phyloP scores from a whole-genome alignment of 768 basidiomycete species.

The Leccinum truebloodii region DNA sequence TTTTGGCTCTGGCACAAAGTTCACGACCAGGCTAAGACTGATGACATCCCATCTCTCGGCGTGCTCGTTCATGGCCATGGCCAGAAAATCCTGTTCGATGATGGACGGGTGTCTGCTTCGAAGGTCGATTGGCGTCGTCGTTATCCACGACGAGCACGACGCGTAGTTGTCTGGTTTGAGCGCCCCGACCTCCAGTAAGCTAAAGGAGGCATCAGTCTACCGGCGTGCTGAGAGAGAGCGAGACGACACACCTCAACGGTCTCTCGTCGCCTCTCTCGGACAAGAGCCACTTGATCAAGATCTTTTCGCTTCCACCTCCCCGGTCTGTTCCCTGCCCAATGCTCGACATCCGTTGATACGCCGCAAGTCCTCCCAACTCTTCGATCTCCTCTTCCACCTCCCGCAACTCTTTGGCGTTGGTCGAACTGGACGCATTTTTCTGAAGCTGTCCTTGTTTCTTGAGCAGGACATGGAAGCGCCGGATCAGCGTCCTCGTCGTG shows the following conservation, averaged over 20 bases:
- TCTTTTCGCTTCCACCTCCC: constrained; percentile 86
- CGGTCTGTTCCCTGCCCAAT: constrained; percentile 79
- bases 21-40: constrained; percentile 86
- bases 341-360: constrained; percentile 82
- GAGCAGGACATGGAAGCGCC: constrained; percentile 76
- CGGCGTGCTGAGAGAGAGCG: constrained; percentile 12
- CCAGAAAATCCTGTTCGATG: constrained; percentile 82
- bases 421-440: constrained; percentile 20
- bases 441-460: constrained; percentile 65
- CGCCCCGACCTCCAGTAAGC: constrained; percentile 88
- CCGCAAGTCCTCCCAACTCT: constrained; percentile 72
- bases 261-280: constrained; percentile 25
- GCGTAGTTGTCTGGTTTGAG: constrained; percentile 81
- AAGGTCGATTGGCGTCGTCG: constrained; percentile 76
- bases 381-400: constrained; percentile 65
- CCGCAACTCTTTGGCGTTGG: constrained; percentile 37
- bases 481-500: constrained; percentile 72
- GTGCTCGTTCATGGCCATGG: constrained; percentile 53
- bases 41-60: constrained; percentile 70
- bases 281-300: constrained; percentile 72
- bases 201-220: constrained; percentile 27
- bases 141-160: constrained; percentile 68
- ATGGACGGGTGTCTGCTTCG: constrained; percentile 82
- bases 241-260: constrained; percentile 34
- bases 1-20: constrained; percentile 76